Percentiles rank a stretch among this genome's conserved stretches.
phyloP scores from a whole-genome alignment of 2,329 filamentous ascomycete genomes.

The Monilinia vaccinii-corymbosi region DNA sequence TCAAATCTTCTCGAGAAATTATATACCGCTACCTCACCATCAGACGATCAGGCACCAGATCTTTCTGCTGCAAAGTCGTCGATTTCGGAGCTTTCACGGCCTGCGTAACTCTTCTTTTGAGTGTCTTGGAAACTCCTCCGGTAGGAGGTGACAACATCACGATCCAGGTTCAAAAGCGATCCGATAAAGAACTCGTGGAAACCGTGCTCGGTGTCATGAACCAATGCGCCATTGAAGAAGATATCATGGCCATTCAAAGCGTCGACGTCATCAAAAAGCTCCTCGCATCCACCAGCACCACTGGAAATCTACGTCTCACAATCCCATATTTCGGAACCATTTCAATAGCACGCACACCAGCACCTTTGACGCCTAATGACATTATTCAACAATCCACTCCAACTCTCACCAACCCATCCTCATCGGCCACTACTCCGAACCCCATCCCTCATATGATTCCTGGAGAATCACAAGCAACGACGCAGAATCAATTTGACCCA shows the following conservation, averaged over 20 bases:
- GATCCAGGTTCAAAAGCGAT: conserved; percentile 14
- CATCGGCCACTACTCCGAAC: background rate
- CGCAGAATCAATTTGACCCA: background rate
- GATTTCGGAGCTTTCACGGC: conserved; percentile 27
- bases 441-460: background rate
- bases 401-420: background rate
- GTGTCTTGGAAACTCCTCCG: conserved; percentile 17
- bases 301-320: conserved; percentile 24
- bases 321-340: conserved; percentile 29
- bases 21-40: conserved; percentile 24
- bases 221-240: conserved; percentile 12
- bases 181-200: conserved; percentile 20
- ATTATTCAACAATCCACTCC: background rate
- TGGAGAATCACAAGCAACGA: background rate
- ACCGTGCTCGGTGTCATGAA: conserved; percentile 21
- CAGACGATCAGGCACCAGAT: conserved; percentile 12
- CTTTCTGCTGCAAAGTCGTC: conserved; percentile 26
- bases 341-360: conserved; percentile 17
- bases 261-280: conserved; percentile 26
- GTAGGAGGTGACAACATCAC: conserved; percentile 11
- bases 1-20: conserved; percentile 25
- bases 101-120: conserved; percentile 25
- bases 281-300: conserved; percentile 15
- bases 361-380: background rate
- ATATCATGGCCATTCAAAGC: conserved; percentile 24